Conservation (phyloP, 208 protist genomes). For the Leishmania gerbilli region DNA sequence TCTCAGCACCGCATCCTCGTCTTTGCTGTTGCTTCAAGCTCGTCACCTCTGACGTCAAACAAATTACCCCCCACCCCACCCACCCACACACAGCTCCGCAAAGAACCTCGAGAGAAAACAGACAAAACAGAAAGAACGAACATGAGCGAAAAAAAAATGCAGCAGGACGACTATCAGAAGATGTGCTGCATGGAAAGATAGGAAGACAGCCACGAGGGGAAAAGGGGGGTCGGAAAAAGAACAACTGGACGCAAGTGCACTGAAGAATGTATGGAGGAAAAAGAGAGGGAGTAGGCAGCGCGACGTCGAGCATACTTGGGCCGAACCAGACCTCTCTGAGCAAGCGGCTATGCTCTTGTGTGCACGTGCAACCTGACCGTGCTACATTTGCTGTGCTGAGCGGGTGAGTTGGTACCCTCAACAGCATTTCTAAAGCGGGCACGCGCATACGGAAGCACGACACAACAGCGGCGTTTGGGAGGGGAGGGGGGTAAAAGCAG, state of each 20-base stretch:
- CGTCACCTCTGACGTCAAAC: neutral
- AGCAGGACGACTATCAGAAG: neutral
- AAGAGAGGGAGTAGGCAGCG: neutral
- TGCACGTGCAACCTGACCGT: neutral
- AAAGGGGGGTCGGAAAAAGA: neutral
- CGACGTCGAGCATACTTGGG: neutral
- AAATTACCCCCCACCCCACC: neutral
- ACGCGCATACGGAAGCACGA: neutral
- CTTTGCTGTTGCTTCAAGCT: neutral
- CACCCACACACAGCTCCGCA: neutral
- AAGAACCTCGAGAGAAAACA: neutral
- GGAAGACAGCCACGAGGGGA: neutral
- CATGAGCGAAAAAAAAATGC: neutral
- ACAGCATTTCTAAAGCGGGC: neutral
- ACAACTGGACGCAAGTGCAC: neutral
- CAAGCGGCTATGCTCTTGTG: neutral
- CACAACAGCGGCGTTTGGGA: neutral
- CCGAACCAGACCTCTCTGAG: neutral
- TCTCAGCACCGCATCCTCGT: neutral
- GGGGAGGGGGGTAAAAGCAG: neutral
- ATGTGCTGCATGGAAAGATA: neutral
- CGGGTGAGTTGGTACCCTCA: too few relatives aligned
- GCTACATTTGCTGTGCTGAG: neutral
- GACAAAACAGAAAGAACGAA: neutral
- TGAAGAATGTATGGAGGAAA: neutral